A percentile compares a stretch with the other conserved stretches of the same genome.
These are phyloP conservation scores for Bryoerythrophyllum caledonicum DNA, from an alignment of 225 moss, liverwort and hornwort species.

Conservation along the genomic window DNA sequence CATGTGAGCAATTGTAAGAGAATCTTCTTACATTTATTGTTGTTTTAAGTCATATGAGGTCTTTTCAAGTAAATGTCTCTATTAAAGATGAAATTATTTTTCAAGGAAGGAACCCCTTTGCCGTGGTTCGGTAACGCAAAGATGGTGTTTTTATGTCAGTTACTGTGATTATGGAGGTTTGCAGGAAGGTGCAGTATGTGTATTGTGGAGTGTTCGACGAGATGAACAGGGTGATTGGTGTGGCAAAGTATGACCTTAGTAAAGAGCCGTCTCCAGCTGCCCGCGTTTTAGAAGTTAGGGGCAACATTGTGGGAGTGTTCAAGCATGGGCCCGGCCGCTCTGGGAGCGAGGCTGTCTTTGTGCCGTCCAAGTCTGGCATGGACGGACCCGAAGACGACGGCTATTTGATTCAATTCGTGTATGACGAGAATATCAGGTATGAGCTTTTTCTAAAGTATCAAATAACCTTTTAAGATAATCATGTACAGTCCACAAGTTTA, in stretches of 20 bases:
- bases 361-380: constrained; percentile 38
- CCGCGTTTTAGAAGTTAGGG: constrained; percentile 28
- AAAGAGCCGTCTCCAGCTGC: constrained; percentile 30
- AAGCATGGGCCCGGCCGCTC: constrained; percentile 31
- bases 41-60: too few relatives aligned
- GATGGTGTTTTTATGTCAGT: too few relatives aligned
- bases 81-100: too few relatives aligned
- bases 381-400: constrained; percentile 56
- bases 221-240: constrained; percentile 21
- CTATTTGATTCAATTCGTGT: constrained; percentile 57
- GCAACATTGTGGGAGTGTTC: constrained; percentile 56
- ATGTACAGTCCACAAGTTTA: too few relatives aligned
- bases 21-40: too few relatives aligned
- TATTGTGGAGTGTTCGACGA: constrained; percentile 45
- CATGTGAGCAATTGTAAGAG: too few relatives aligned
- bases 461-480: too few relatives aligned
- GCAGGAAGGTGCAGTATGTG: constrained; percentile 47
- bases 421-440: constrained; percentile 53
- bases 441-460: too few relatives aligned
- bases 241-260: constrained; percentile 63
- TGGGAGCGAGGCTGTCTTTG: constrained; percentile 58
- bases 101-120: too few relatives aligned
- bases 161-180: too few relatives aligned
- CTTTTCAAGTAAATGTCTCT: too few relatives aligned
- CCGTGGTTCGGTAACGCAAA: too few relatives aligned